phyloP scores from a whole-genome alignment of 768 basidiomycete species.

The Russula sp. region DNA sequence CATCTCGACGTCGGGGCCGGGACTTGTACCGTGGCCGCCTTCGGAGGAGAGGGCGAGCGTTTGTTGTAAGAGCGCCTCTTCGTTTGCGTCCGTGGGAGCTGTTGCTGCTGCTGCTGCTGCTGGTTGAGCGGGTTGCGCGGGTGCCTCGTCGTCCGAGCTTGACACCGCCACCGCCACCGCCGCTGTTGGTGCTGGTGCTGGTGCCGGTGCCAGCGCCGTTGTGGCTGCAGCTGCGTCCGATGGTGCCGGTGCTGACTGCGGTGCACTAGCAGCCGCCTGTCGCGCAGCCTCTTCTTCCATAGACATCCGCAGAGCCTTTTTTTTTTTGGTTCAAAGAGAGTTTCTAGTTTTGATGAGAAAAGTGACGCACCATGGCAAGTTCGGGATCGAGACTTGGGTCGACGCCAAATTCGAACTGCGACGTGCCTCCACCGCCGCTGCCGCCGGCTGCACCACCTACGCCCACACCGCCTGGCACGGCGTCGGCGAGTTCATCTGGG shows the following conservation, averaged over 20 bases:
- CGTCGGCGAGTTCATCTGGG: slow-evolving; percentile 45
- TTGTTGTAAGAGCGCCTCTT: slow-evolving; percentile 67
- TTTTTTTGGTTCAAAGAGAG: background rate
- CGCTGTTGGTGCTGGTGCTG: slow-evolving; percentile 22
- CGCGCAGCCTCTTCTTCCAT: slow-evolving; percentile 92
- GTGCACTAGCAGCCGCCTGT: slow-evolving; percentile 41
- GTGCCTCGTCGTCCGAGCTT: slow-evolving; percentile 29
- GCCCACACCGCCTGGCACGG: slow-evolving; percentile 38
- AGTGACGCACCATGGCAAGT: slow-evolving; percentile 75
- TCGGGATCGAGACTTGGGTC: slow-evolving; percentile 96
- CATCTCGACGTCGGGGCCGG: slow-evolving; percentile 37
- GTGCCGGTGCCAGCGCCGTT: background rate
- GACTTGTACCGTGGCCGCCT: slow-evolving; percentile 38
- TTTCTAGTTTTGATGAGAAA: too few relatives aligned
- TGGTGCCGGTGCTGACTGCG: slow-evolving; percentile 21
- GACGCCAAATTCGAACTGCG: slow-evolving; percentile 74
- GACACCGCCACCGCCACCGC: slow-evolving; percentile 26
- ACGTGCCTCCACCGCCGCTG: slow-evolving; percentile 14
- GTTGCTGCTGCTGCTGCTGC: slow-evolving; percentile 25
- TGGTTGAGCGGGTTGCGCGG: slow-evolving; percentile 24
- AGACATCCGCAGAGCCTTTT: slow-evolving; percentile 91
- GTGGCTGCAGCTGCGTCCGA: slow-evolving; percentile 27
- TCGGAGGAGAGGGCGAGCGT: slow-evolving; percentile 78
- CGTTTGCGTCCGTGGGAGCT: slow-evolving; percentile 52
- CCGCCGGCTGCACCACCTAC: slow-evolving; percentile 30